Conservation (phyloP, 352 stramenopile species). For the Pythium phragmiticola region DNA sequence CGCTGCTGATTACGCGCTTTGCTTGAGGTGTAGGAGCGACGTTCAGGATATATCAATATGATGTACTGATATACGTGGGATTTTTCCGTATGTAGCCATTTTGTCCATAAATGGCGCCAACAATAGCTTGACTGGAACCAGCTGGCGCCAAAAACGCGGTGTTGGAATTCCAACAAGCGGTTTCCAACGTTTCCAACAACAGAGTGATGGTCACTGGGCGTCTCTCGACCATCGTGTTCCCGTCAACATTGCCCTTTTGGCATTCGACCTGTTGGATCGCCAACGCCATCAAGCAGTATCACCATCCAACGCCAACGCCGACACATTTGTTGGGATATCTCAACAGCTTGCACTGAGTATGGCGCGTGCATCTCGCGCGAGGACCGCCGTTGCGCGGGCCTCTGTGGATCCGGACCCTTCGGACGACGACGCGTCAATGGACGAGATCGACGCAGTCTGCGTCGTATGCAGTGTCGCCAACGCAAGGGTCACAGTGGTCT, state of each 20-base stretch:
- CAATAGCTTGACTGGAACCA: neutral
- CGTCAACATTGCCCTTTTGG: slow-evolving; percentile 24
- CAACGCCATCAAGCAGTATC: neutral
- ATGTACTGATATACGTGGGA: slow-evolving; percentile 7
- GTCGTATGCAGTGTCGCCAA: slow-evolving; percentile 37
- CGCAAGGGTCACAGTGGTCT: slow-evolving; percentile 47
- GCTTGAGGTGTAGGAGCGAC: neutral
- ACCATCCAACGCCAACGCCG: neutral
- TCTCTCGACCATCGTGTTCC: slow-evolving; percentile 6
- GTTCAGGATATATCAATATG: too few relatives aligned
- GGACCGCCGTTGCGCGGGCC: neutral
- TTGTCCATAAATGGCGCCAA: neutral
- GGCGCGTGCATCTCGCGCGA: neutral
- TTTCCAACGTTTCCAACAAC: neutral
- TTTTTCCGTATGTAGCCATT: slow-evolving; percentile 13
- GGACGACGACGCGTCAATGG: slow-evolving; percentile 19
- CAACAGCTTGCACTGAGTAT: slow-evolving; percentile 2
- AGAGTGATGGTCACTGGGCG: slow-evolving; percentile 23
- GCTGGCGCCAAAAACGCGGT: slow-evolving; percentile 9
- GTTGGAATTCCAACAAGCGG: slow-evolving; percentile 10
- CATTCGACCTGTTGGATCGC: neutral
- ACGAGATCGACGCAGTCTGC: slow-evolving; percentile 29
- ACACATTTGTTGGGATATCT: neutral
- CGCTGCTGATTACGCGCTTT: slow-evolving; percentile 65
- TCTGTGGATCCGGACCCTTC: neutral